phyloP scores from a whole-genome alignment of 805 yeast genomes.

The Myxozyma nipponensis region DNA sequence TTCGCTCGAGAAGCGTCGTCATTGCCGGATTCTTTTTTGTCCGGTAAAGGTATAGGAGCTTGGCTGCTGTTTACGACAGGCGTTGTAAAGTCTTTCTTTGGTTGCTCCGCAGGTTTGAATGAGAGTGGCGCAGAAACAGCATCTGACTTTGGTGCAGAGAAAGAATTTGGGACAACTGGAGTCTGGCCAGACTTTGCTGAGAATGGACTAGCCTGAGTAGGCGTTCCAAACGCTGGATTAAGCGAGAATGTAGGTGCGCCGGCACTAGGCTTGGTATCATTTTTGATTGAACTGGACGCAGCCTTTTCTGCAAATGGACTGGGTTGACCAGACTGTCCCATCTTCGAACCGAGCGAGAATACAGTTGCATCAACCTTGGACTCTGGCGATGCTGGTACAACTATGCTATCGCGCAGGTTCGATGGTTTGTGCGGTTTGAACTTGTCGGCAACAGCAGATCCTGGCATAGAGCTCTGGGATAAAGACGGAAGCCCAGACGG shows the following conservation, averaged over 20 bases:
- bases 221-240: too few species aligned
- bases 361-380: too few species aligned
- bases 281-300: background rate
- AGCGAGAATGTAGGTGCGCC: background rate
- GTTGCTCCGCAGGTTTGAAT: slow-evolving; percentile 1
- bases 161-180: background rate
- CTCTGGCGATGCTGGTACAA: slow-evolving; percentile 14
- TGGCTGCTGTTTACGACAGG: background rate
- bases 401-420: slow-evolving; percentile 19
- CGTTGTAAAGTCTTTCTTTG: background rate
- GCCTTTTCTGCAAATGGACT: background rate
- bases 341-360: too few species aligned
- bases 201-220: background rate
- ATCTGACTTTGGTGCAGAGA: background rate
- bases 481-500: too few species aligned
- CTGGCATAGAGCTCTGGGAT: too few species aligned
- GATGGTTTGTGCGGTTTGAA: slow-evolving; percentile 24
- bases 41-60: background rate
- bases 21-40: background rate
- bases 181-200: background rate
- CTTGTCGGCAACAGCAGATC: slow-evolving; percentile 2
- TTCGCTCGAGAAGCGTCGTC: slow-evolving; percentile 8
- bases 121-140: background rate
- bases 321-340: too few species aligned
- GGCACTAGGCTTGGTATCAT: background rate